phyloP scores from a whole-genome alignment of 2,329 filamentous ascomycete genomes.

The Microcera coccophila region DNA sequence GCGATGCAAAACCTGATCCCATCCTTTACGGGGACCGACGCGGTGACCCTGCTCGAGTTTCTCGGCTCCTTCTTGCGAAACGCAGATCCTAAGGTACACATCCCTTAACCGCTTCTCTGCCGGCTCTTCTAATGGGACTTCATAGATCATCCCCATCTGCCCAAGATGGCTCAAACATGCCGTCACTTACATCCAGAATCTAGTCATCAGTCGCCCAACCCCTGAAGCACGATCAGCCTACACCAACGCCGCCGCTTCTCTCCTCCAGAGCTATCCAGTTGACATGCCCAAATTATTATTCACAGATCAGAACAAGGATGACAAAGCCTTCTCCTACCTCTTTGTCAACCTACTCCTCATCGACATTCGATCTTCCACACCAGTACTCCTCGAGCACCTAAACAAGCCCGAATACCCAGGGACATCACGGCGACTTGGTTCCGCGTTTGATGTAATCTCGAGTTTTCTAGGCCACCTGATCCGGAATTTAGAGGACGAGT shows the following conservation, averaged over 20 bases:
- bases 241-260: slow-evolving; percentile 53
- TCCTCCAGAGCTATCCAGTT: slow-evolving; percentile 53
- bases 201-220: slow-evolving; percentile 54
- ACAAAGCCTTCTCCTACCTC: slow-evolving; percentile 58
- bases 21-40: slow-evolving; percentile 57
- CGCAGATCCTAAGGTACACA: slow-evolving; percentile 44
- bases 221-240: slow-evolving; percentile 54
- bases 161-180: slow-evolving; percentile 53
- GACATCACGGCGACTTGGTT: slow-evolving; percentile 52
- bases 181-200: slow-evolving; percentile 46
- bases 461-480: slow-evolving; percentile 58
- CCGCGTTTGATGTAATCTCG: slow-evolving; percentile 59
- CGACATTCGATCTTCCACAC: slow-evolving; percentile 61
- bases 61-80: slow-evolving; percentile 50
- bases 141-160: slow-evolving; percentile 45
- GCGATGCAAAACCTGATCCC: slow-evolving; percentile 47
- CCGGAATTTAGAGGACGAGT: slow-evolving; percentile 49
- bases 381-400: slow-evolving; percentile 55
- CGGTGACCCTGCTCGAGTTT: slow-evolving; percentile 56
- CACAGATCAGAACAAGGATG: slow-evolving; percentile 36
- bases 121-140: neutral
- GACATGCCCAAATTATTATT: slow-evolving; percentile 51
- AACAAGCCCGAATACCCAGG: slow-evolving; percentile 51
- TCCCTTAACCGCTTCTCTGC: neutral
- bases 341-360: slow-evolving; percentile 63